Evolutionary conservation across 257 asterid species (phyloP).

Genomic region (Fraxinus quadrangulata): DNA sequence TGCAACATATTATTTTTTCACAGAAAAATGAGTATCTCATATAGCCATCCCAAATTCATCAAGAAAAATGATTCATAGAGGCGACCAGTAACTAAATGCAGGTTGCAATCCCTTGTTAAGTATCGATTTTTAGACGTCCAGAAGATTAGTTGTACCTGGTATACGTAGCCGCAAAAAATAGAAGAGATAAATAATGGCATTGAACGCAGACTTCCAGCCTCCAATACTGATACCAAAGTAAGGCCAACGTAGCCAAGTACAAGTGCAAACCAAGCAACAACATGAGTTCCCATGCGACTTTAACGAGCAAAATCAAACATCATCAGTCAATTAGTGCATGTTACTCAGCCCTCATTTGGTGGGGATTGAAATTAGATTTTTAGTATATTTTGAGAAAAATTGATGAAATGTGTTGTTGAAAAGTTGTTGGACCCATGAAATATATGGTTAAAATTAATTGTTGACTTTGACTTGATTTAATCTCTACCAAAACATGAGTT

Average conservation of each 20-base stretch:
- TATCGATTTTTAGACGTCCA: background rate
- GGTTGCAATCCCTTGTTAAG: background rate
- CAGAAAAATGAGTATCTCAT: background rate
- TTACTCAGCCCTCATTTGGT: too few relatives aligned
- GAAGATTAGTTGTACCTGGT: conserved; percentile 51
- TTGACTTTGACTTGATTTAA: too few relatives aligned
- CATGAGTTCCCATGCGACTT: conserved; percentile 52
- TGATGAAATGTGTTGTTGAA: too few relatives aligned
- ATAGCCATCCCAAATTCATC: background rate
- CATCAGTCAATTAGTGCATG: conserved; percentile 8
- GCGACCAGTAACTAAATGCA: background rate
- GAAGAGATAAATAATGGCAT: conserved; percentile 45
- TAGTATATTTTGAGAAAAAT: too few relatives aligned
- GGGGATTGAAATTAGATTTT: too few relatives aligned
- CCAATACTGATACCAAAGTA: conserved; percentile 33
- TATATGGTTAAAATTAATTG: too few relatives aligned
- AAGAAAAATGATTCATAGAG: too few relatives aligned
- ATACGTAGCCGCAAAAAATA: conserved; percentile 48
- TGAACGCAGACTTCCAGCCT: conserved; percentile 43
- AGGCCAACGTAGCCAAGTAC: conserved; percentile 49
- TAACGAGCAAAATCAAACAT: background rate
- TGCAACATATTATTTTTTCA: conserved; percentile 18
- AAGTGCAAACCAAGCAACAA: conserved; percentile 49
- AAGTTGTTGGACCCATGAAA: too few relatives aligned
- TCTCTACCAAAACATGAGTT: too few relatives aligned